Conservation (phyloP, 371 early-diverging fungal species). For the Coemansia sp. region DNA sequence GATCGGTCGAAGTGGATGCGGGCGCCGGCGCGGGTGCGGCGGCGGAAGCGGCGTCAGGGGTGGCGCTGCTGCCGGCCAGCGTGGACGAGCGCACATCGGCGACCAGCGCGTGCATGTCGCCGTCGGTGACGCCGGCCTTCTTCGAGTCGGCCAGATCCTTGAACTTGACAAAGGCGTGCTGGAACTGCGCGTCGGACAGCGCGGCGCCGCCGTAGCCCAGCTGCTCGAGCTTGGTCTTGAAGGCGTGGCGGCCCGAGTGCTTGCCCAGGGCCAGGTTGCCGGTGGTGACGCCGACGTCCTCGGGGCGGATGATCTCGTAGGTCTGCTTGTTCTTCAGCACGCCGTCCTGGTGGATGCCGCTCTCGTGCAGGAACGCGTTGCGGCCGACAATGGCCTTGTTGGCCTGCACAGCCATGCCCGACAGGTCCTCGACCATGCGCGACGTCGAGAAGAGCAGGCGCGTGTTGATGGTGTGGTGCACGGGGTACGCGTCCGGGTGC, state of each 20-base stretch:
- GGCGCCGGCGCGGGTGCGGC: not conserved
- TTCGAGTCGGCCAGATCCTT: constrained; percentile 89
- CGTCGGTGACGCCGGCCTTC: constrained; percentile 81
- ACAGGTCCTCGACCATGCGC: constrained; percentile 79
- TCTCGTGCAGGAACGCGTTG: constrained; percentile 96
- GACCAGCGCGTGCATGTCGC: constrained; percentile 82
- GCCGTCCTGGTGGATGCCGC: constrained; percentile 97
- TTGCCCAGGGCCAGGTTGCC: constrained; percentile 89
- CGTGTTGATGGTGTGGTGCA: constrained; percentile 86
- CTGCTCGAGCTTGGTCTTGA: constrained; percentile 75
- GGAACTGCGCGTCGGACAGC: constrained; percentile 61
- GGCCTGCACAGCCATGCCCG: constrained; percentile 93
- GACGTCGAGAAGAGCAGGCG: constrained; percentile 82
- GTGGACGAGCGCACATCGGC: constrained; percentile 63
- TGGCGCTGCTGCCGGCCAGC: constrained; percentile 9
- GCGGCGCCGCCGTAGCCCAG: constrained; percentile 67
- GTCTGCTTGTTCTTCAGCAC: constrained; percentile 91
- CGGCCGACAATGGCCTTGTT: constrained; percentile 97
- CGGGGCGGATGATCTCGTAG: constrained; percentile 94
- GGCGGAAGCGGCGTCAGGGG: constrained; percentile 2
- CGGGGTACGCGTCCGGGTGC: constrained; percentile 81
- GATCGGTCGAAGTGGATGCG: constrained; percentile 45
- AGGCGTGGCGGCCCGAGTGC: constrained; percentile 94
- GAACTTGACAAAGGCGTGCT: constrained; percentile 80
- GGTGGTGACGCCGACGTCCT: constrained; percentile 83